Evolutionary conservation across 345 rosid species (phyloP).

Genomic region (Arabidopsis suecica): DNA sequence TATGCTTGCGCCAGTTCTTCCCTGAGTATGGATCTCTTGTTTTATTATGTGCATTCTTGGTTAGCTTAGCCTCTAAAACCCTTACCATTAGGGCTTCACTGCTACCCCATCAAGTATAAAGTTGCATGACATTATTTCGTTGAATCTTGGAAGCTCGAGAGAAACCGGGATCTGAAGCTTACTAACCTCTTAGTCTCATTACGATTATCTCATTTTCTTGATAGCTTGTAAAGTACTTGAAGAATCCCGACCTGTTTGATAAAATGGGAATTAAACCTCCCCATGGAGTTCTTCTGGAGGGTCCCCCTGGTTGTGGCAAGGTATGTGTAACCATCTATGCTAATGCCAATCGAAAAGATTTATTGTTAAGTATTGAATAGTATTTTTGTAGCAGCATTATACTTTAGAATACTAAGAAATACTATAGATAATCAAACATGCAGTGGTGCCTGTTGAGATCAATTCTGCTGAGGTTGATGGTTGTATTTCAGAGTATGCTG

Average conservation of each 20-base stretch:
- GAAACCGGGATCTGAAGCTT: slow-evolving; percentile 14
- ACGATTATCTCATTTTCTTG: slow-evolving; percentile 32
- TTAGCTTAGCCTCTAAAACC: slow-evolving; percentile 3
- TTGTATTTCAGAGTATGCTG: background rate
- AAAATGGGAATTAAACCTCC: slow-evolving; percentile 97
- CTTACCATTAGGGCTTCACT: slow-evolving; percentile 8
- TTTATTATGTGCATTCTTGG: slow-evolving; percentile 1
- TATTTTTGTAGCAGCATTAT: slow-evolving; percentile 1
- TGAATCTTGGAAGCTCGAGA: slow-evolving; percentile 1
- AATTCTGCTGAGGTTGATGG: slow-evolving; percentile 8
- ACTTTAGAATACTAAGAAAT: background rate
- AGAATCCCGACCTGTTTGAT: slow-evolving; percentile 93
- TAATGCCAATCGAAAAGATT: slow-evolving; percentile 25
- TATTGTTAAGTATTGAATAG: slow-evolving; percentile 15
- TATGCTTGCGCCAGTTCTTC: slow-evolving; percentile 2
- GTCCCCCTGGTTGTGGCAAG: slow-evolving; percentile 99
- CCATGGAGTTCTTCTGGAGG: slow-evolving; percentile 96
- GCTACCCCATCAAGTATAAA: slow-evolving; percentile 9
- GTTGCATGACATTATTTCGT: background rate
- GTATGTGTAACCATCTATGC: slow-evolving; percentile 48
- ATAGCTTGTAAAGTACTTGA: slow-evolving; percentile 91
- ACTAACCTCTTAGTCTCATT: slow-evolving; percentile 29
- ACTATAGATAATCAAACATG: slow-evolving; percentile 1
- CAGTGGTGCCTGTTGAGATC: slow-evolving; percentile 17
- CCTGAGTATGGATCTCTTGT: background rate